Evolutionary conservation across 305 asterid genomes (phyloP).

Genomic region (Rubia occidens): DNA sequence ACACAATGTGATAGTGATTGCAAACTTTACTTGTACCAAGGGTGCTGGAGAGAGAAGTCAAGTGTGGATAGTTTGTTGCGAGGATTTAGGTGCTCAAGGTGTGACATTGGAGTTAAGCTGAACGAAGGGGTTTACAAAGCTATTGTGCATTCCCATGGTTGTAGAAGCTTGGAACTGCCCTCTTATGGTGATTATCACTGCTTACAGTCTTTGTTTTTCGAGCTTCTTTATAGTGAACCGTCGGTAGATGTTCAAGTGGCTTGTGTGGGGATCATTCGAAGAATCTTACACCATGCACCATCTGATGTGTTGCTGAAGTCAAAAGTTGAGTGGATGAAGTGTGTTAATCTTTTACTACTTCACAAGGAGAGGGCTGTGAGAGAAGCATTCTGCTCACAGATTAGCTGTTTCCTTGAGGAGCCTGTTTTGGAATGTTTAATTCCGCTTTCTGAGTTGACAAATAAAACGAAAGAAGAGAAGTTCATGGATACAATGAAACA

Average conservation of each 20-base stretch:
- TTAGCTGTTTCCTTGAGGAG: constrained; percentile 59
- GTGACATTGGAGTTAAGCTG: constrained; percentile 43
- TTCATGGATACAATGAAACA: constrained; percentile 81
- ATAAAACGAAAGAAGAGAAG: constrained; percentile 65
- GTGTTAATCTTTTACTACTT: constrained; percentile 58
- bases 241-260: constrained; percentile 82
- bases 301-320: constrained; percentile 44
- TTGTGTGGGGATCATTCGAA: constrained; percentile 55
- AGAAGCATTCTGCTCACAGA: constrained; percentile 68
- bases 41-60: constrained; percentile 31
- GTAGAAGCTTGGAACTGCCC: constrained; percentile 26
- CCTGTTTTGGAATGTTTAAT: constrained; percentile 57
- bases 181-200: constrained; percentile 38
- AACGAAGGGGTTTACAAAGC: constrained; percentile 31
- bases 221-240: constrained; percentile 62
- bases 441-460: constrained; percentile 34
- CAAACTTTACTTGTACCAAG: constrained; percentile 49
- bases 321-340: constrained; percentile 68
- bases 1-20: constrained; percentile 32
- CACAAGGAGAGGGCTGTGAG: constrained; percentile 70
- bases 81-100: constrained; percentile 80
- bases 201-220: constrained; percentile 64
- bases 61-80: constrained; percentile 36
- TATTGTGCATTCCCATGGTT: constrained; percentile 26
- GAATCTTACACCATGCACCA: constrained; percentile 72